phyloP scores from a whole-genome alignment of 1,139 yeast genomes.

The Pichia sp. region DNA sequence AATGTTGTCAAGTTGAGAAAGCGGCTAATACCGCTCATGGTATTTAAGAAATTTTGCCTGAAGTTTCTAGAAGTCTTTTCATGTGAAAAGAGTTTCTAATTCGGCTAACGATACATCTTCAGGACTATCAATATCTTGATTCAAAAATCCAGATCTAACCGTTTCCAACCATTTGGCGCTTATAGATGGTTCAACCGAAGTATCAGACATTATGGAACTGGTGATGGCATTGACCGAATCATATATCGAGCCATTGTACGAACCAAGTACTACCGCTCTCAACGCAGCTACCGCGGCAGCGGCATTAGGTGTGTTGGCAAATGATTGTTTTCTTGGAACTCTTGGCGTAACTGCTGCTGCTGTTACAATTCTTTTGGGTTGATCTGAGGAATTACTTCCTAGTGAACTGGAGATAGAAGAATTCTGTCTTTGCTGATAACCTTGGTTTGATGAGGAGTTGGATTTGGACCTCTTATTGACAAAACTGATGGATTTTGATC shows the following conservation, averaged over 20 bases:
- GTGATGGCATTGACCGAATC: conserved; percentile 32
- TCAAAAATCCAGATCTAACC: conserved; percentile 67
- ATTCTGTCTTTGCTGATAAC: conserved; percentile 1
- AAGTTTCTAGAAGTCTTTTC: conserved; percentile 12
- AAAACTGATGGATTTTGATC: conserved; percentile 63
- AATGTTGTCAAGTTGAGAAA: neutral
- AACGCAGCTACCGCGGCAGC: conserved; percentile 73
- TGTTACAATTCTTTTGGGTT: conserved; percentile 37
- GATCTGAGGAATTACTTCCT: neutral
- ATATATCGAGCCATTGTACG: conserved; percentile 36
- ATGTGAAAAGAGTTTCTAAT: conserved; percentile 59
- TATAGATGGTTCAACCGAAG: conserved; percentile 34
- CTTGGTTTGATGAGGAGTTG: conserved; percentile 9
- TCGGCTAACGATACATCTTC: conserved; percentile 73
- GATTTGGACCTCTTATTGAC: conserved; percentile 47
- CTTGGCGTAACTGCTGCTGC: conserved; percentile 83
- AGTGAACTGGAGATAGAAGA: conserved; percentile 20
- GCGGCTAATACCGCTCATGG: conserved; percentile 3
- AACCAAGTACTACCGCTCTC: conserved; percentile 65
- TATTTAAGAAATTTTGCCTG: conserved; percentile 8
- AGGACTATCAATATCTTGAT: conserved; percentile 72
- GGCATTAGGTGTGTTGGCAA: conserved; percentile 55
- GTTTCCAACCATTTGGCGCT: conserved; percentile 66
- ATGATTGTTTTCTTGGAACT: conserved; percentile 51
- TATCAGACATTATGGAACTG: conserved; percentile 32